Evolutionary conservation across 352 stramenopile species (phyloP), one percentile per base, ranked within the genome.

Genomic region (Globisporangium paroecandrum): DNA sequence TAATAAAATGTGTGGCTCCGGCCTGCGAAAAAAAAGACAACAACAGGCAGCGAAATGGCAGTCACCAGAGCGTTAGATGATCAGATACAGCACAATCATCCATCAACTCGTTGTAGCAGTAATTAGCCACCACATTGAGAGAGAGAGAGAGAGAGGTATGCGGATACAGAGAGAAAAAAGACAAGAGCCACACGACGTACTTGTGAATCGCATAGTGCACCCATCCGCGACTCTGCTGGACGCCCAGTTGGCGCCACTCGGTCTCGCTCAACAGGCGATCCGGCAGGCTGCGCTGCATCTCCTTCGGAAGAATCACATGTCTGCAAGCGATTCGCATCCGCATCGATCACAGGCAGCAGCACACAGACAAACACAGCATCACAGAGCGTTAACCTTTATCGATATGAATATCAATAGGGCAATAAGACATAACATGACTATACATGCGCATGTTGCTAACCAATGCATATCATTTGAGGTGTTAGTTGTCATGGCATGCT

Each of bases 131-230:
- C 56, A 27, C 15, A 47, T 18, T 18, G 15, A 46, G 38, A 46
- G 38, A 47, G 13, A 36, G 4, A 46, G 41, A 27, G 0, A 38
- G 1, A 36, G 7, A 36, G 32, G 32, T 10, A 36, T 36, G 32
- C 7, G 32, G 7, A n/a, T n/a, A 47, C 15, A 47, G 15, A 47
- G 41, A n/a, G 41, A 47, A 4, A 36, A 46, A 13, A 46, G n/a
- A 15, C 22, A 54, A 27, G 0, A 38, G 1, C 12, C 10, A 7
- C 25, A 85, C 89, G 65, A 88, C 90, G 66, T 80, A 98, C 91
- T 97, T 97, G 82, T 99, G 98, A 72, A 99, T 99, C 41, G 97
- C 97, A 82, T 99, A 99, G 81, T 99, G 98, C 72, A 98, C 91
- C 98, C 98, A 99, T 56, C 98, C 98, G 51, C 98, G 91, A 70